Percentiles rank a stretch among this genome's conserved stretches.
Conservation (phyloP, 2,329 filamentous ascomycete genomes). For the Alternaria tenuissima region DNA sequence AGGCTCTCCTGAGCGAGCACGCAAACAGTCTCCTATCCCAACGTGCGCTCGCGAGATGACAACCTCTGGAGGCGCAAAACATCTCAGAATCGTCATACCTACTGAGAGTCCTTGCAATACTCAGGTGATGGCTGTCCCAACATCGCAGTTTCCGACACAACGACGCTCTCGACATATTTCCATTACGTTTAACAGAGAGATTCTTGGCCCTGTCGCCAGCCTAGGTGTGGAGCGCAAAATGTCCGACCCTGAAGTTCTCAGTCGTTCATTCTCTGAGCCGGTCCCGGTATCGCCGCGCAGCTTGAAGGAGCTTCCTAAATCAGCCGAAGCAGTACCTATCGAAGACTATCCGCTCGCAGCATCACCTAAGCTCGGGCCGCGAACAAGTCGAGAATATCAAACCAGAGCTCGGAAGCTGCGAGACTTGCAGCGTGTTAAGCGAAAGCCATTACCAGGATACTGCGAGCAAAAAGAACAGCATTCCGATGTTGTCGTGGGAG, state of each 20-base stretch:
- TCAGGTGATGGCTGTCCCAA: constrained; percentile 12
- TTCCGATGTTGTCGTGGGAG: constrained; percentile 14
- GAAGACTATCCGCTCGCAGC: constrained; percentile 33
- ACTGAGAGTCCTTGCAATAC: constrained; percentile 19
- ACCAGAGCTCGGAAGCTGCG: constrained; percentile 21
- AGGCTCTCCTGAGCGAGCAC: constrained; percentile 27
- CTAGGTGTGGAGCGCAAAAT: constrained; percentile 28
- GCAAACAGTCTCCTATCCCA: constrained; percentile 26
- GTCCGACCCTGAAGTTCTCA: constrained; percentile 15
- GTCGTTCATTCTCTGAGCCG: constrained; percentile 25
- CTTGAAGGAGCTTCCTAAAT: constrained; percentile 24
- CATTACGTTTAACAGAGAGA: constrained; percentile 38
- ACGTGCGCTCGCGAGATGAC: constrained; percentile 40
- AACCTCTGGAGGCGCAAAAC: constrained; percentile 39
- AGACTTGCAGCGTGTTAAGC: constrained; percentile 36
- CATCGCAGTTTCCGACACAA: constrained; percentile 10
- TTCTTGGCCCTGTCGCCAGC: constrained; percentile 36
- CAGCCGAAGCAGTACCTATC: constrained; percentile 27
- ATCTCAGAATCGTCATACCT: constrained; percentile 42
- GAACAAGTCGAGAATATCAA: constrained; percentile 23
- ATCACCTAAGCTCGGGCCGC: constrained; percentile 28
- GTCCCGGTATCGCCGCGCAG: constrained; percentile 22
- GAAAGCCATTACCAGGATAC: constrained; percentile 22
- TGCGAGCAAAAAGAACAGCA: constrained; percentile 13
- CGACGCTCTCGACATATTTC: constrained; percentile 26